These are phyloP conservation scores for Lactarius sp. DNA, from an alignment of 768 basidiomycete species.

Conservation along the genomic window DNA sequence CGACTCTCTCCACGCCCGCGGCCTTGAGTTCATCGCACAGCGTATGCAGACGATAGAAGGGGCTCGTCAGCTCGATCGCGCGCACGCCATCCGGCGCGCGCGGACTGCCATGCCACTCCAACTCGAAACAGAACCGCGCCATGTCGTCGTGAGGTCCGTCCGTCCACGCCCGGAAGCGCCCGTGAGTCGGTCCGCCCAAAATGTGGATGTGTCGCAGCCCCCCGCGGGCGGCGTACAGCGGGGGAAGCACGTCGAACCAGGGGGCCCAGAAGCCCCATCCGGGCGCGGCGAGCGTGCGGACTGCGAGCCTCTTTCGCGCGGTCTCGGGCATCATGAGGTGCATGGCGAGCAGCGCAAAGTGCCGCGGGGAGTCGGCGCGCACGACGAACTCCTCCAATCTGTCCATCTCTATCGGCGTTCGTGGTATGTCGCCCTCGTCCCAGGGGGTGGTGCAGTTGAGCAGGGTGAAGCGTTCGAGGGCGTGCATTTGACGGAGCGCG, in stretches of 20 bases:
- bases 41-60: conserved; percentile 6
- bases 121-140: conserved; percentile 20
- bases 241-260: conserved; percentile 8
- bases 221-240: not conserved
- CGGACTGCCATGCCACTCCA: conserved; percentile 9
- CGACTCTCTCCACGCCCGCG: not conserved
- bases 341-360: conserved; percentile 11
- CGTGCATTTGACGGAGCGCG: conserved; percentile 7
- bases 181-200: conserved; percentile 11
- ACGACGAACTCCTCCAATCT: conserved; percentile 7
- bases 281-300: conserved; percentile 3
- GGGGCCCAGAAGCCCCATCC: not conserved
- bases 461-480: conserved; percentile 4
- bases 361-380: conserved; percentile 11
- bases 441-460: conserved; percentile 3
- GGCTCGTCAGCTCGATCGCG: conserved; percentile 6
- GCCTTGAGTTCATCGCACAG: conserved; percentile 12
- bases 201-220: conserved; percentile 12
- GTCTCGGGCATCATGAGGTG: conserved; percentile 2
- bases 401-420: not conserved
- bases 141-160: not conserved
- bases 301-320: not conserved
- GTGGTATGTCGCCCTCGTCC: not conserved
- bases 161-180: conserved; percentile 17
- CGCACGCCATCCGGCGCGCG: not conserved